These are phyloP conservation scores for Aspergillus pseudoviridinutans DNA, from an alignment of 2,329 filamentous ascomycete species.

Conservation along the genomic window DNA sequence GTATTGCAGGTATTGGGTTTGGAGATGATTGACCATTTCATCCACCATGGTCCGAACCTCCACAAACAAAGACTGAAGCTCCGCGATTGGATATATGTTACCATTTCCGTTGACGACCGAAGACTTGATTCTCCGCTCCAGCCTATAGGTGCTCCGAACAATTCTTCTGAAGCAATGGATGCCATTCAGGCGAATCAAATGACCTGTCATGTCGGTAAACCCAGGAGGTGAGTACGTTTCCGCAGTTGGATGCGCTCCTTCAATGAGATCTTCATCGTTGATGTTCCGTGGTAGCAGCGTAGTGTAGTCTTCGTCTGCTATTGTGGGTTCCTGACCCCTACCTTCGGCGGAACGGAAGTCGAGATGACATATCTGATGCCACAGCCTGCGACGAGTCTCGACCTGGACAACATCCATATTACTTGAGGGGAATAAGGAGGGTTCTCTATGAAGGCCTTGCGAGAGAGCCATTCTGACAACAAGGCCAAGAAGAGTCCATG, in stretches of 20 bases:
- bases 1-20: conserved; percentile 5
- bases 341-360: conserved; percentile 10
- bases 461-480: conserved; percentile 9
- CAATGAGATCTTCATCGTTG: conserved; percentile 8
- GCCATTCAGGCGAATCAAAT: conserved; percentile 9
- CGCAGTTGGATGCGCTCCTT: not conserved
- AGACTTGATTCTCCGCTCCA: conserved; percentile 4
- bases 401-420: conserved; percentile 10
- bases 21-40: conserved; percentile 3
- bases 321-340: conserved; percentile 10
- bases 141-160: conserved; percentile 3
- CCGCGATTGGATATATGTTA: not conserved
- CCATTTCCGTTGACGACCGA: not conserved
- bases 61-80: conserved; percentile 5
- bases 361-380: conserved; percentile 11
- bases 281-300: conserved; percentile 9
- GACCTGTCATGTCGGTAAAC: conserved; percentile 11
- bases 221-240: conserved; percentile 1
- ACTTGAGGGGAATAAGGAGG: conserved; percentile 8
- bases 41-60: conserved; percentile 4
- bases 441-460: conserved; percentile 10
- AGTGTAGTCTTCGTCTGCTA: conserved; percentile 9
- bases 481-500: conserved; percentile 9
- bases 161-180: conserved; percentile 10
- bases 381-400: conserved; percentile 7